These are phyloP conservation scores for Carex kokanica DNA, from an alignment of 176 grass and related monocot species.

Conservation along the genomic window DNA sequence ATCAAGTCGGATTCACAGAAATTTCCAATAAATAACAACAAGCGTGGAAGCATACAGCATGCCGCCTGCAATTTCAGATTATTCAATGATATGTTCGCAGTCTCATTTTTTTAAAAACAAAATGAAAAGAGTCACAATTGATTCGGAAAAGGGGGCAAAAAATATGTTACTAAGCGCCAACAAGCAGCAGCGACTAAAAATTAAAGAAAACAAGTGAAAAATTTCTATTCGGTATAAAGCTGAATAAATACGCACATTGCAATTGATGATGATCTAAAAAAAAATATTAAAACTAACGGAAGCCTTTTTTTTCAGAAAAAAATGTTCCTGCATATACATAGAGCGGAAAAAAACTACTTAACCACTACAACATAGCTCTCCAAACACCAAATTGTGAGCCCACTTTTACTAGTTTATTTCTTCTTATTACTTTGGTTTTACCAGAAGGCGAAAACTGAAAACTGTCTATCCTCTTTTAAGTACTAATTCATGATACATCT, in stretches of 20 bases:
- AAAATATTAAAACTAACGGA: no score
- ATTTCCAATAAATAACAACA: no score
- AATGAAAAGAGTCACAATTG: background rate
- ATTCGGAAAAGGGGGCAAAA: background rate
- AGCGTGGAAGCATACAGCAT: background rate
- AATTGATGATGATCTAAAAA: no score
- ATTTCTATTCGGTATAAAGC: background rate
- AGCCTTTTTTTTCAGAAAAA: no score
- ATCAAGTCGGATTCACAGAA: no score
- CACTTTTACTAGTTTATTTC: background rate
- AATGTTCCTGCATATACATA: slow-evolving; percentile 5
- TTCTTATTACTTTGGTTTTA: background rate
- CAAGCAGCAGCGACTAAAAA: background rate
- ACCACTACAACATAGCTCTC: background rate
- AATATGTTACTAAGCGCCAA: background rate
- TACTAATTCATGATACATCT: background rate
- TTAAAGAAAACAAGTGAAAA: no score
- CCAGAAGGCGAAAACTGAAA: background rate
- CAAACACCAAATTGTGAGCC: background rate
- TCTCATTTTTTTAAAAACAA: no score
- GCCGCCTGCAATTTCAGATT: background rate
- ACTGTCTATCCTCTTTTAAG: slow-evolving; percentile 2
- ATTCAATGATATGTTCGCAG: no score
- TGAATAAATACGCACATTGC: no score
- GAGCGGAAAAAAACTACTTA: background rate